Conservation (phyloP, 1,139 yeast genomes). For the Saccharomyces pastorianus region DNA sequence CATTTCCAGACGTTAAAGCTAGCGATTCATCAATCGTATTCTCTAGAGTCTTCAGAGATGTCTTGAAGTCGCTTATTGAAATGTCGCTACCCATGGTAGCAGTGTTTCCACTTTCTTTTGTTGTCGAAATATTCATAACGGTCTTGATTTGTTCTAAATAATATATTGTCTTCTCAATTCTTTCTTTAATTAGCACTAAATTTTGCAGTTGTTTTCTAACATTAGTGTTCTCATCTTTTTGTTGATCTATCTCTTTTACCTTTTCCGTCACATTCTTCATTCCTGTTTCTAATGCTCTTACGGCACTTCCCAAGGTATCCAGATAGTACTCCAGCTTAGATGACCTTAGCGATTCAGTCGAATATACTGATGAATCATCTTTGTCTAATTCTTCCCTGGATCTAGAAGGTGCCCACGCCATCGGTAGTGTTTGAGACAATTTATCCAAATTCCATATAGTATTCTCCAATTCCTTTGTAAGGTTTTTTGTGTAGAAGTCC, state of each 20-base stretch:
- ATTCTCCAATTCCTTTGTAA: conserved; percentile 44
- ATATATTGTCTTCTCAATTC: conserved; percentile 40
- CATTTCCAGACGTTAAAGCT: conserved; percentile 23
- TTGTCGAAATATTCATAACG: conserved; percentile 28
- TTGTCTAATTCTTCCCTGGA: conserved; percentile 1
- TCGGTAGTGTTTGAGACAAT: conserved; percentile 26
- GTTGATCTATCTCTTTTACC: conserved; percentile 18
- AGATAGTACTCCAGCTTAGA: conserved; percentile 58
- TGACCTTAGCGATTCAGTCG: conserved; percentile 24
- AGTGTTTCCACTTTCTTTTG: conserved; percentile 3
- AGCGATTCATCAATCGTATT: conserved; percentile 39
- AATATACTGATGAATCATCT: conserved; percentile 14
- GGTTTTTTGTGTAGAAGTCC: conserved; percentile 53
- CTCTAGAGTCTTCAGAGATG: conserved; percentile 37
- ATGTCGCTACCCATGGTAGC: conserved; percentile 7
- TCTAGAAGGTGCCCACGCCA: conserved; percentile 16
- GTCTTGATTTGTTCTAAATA: conserved; percentile 40
- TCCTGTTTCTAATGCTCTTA: conserved; percentile 47
- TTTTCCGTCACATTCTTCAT: conserved; percentile 34
- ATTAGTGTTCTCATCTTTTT: conserved; percentile 16
- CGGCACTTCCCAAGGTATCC: conserved; percentile 50
- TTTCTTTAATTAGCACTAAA: conserved; percentile 39
- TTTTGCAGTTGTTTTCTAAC: conserved; percentile 39
- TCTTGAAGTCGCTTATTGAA: conserved; percentile 32
- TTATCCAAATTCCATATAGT: conserved; percentile 40